phyloP scores from a whole-genome alignment of 371 early-diverging fungal genomes.

The Catenaria anguillulae region DNA sequence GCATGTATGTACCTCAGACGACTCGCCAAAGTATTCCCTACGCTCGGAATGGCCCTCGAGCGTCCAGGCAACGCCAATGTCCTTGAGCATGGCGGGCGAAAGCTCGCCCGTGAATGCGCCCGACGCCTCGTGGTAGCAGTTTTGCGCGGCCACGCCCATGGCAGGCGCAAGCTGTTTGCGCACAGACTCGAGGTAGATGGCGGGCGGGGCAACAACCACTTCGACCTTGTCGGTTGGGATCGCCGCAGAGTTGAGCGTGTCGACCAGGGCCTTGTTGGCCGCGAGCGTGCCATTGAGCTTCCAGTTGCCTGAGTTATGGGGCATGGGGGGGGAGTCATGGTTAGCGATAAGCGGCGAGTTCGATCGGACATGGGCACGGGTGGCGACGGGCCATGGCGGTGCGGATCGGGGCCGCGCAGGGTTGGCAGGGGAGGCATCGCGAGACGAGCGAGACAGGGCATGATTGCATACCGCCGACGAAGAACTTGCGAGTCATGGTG shows the following conservation, averaged over 20 bases:
- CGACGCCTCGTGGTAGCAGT: constrained; percentile 66
- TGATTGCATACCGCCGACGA: background rate
- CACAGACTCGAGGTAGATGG: constrained; percentile 74
- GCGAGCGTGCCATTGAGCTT: constrained; percentile 87
- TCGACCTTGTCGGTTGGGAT: constrained; percentile 39
- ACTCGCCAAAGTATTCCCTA: constrained; percentile 81
- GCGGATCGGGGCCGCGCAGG: too few species aligned
- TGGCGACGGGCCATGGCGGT: too few species aligned
- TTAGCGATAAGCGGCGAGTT: background rate
- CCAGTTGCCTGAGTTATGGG: constrained; percentile 53
- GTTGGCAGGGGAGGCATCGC: constrained; percentile 19
- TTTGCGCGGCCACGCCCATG: constrained; percentile 92
- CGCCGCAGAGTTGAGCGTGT: constrained; percentile 50
- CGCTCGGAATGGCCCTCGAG: constrained; percentile 99
- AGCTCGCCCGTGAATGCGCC: constrained; percentile 99
- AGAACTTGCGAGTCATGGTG: background rate
- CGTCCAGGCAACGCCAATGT: constrained; percentile 84
- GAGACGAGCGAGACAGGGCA: too few species aligned
- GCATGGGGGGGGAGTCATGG: too few species aligned
- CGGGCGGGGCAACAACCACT: constrained; percentile 95
- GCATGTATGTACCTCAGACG: constrained; percentile 46
- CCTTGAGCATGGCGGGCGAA: constrained; percentile 90
- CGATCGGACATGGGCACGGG: background rate
- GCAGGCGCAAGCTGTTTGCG: constrained; percentile 56
- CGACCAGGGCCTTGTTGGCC: constrained; percentile 54